Conservation (phyloP, 495 filamentous ascomycete genomes). For the Cercophora scortea region DNA sequence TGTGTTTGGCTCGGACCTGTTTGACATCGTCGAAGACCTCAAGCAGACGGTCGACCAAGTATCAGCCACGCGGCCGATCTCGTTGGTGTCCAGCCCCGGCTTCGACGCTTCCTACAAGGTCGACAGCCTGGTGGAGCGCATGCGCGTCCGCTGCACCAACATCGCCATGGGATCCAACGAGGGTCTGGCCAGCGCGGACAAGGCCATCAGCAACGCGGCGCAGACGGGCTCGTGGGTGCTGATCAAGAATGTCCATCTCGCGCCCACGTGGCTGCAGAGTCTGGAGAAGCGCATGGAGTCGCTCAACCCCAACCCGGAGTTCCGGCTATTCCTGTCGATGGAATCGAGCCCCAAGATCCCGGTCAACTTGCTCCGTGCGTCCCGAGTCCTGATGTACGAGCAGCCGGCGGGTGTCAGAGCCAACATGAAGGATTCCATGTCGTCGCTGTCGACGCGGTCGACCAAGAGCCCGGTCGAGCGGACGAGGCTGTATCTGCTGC, state of each 20-base stretch:
- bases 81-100: slow-evolving; percentile 86
- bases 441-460: slow-evolving; percentile 67
- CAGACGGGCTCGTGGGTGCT: slow-evolving; percentile 92
- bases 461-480: slow-evolving; percentile 84
- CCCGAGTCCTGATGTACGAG: slow-evolving; percentile 93
- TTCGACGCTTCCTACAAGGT: slow-evolving; percentile 99
- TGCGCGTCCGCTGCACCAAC: slow-evolving; percentile 75
- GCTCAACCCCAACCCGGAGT: slow-evolving; percentile 88
- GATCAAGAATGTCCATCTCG: slow-evolving; percentile 98
- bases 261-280: slow-evolving; percentile 90
- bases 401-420: slow-evolving; percentile 93
- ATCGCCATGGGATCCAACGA: slow-evolving; percentile 99
- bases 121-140: slow-evolving; percentile 82
- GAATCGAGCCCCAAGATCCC: slow-evolving; percentile 95
- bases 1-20: slow-evolving; percentile 77
- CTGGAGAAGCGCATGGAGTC: slow-evolving; percentile 94
- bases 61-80: slow-evolving; percentile 74
- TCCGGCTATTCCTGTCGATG: slow-evolving; percentile 96
- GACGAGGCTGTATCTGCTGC: slow-evolving; percentile 79
- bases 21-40: slow-evolving; percentile 77
- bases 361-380: slow-evolving; percentile 89
- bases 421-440: slow-evolving; percentile 97
- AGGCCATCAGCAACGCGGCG: slow-evolving; percentile 88
- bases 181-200: slow-evolving; percentile 83
- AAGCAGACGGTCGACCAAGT: slow-evolving; percentile 80